phyloP scores from a whole-genome alignment of 2,329 filamentous ascomycete species.

The Neonectria ditissima region DNA sequence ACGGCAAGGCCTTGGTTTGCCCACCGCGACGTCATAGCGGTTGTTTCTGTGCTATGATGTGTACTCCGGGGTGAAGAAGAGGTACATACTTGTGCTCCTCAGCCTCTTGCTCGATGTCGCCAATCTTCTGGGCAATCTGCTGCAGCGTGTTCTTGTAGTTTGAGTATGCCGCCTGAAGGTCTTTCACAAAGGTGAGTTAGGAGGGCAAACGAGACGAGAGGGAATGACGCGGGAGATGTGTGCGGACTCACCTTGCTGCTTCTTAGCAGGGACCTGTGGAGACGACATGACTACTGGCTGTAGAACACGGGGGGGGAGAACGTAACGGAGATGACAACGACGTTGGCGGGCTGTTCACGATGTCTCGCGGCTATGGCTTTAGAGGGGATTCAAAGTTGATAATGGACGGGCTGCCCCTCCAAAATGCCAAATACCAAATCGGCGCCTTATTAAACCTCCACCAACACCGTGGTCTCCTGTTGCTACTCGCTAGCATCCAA shows the following conservation, averaged over 20 bases:
- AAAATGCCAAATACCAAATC: slow-evolving; percentile 24
- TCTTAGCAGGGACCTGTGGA: slow-evolving; percentile 68
- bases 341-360: slow-evolving; percentile 12
- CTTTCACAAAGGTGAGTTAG: slow-evolving; percentile 56
- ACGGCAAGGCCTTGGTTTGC: slow-evolving; percentile 27
- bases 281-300: slow-evolving; percentile 57
- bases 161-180: slow-evolving; percentile 83
- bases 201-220: slow-evolving; percentile 7
- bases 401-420: slow-evolving; percentile 40
- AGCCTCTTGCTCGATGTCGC: slow-evolving; percentile 95
- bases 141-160: slow-evolving; percentile 85
- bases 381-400: slow-evolving; percentile 33
- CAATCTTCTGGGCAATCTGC: slow-evolving; percentile 94
- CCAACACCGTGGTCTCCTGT: slow-evolving; percentile 7
- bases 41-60: slow-evolving; percentile 13
- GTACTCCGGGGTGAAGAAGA: slow-evolving; percentile 4
- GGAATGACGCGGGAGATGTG: slow-evolving; percentile 3
- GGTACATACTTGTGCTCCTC: slow-evolving; percentile 94
- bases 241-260: slow-evolving; percentile 74
- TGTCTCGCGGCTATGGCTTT: slow-evolving; percentile 18
- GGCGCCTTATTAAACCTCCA: not conserved
- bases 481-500: slow-evolving; percentile 29
- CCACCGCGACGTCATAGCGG: slow-evolving; percentile 34
- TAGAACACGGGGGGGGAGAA: not conserved
- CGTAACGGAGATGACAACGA: not conserved